A percentile compares a stretch with the other conserved stretches of the same genome.
Evolutionary conservation across 2,329 filamentous ascomycete species (phyloP).

Genomic region (Periconia sp.): DNA sequence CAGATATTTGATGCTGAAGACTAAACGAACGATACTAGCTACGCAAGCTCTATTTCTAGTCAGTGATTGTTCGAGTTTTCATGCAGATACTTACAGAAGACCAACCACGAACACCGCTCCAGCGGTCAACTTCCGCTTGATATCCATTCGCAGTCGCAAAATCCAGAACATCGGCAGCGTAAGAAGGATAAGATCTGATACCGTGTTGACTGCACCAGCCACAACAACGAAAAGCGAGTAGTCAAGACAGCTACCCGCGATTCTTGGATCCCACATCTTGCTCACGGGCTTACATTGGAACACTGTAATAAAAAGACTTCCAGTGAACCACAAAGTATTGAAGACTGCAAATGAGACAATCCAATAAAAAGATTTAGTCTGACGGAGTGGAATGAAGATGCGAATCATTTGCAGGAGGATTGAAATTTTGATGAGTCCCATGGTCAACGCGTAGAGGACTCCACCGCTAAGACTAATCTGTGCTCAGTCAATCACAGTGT

Average conservation of each 20-base stretch:
- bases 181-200: constrained; percentile 1
- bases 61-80: not conserved
- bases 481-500: too few species aligned
- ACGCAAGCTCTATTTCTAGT: not conserved
- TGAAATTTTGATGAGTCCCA: too few species aligned
- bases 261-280: not conserved
- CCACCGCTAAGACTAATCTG: too few species aligned
- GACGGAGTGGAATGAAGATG: too few species aligned
- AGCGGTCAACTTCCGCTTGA: not conserved
- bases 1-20: constrained; percentile 1
- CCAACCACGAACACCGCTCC: constrained; percentile 1
- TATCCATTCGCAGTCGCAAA: not conserved
- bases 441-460: too few species aligned
- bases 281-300: not conserved
- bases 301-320: not conserved
- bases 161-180: constrained; percentile 5
- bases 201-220: not conserved
- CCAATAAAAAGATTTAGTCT: too few species aligned
- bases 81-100: not conserved
- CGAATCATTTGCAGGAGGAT: too few species aligned
- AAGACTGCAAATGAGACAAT: too few species aligned
- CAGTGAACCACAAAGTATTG: not conserved
- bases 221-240: not conserved
- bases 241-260: not conserved
- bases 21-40: not conserved